Evolutionary conservation across 345 rosid species (phyloP).

Genomic region (Salix purpurea): DNA sequence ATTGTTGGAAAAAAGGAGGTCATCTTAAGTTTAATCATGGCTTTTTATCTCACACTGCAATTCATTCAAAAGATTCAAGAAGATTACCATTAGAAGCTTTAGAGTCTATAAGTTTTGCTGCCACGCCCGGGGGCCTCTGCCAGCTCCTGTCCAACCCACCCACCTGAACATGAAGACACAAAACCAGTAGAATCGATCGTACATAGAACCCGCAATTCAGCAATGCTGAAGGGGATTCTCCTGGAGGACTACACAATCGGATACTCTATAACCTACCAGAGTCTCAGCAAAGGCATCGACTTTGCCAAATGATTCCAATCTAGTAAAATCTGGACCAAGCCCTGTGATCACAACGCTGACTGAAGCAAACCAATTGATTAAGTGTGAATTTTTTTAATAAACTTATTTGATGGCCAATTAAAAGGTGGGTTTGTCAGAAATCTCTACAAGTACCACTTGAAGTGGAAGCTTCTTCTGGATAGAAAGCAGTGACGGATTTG

Average conservation of each 20-base stretch:
- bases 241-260: background rate
- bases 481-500: constrained; percentile 84
- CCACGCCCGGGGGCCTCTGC: constrained; percentile 78
- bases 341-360: constrained; percentile 75
- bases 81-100: constrained; percentile 60
- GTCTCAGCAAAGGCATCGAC: constrained; percentile 88
- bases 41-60: background rate
- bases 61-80: background rate
- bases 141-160: constrained; percentile 95
- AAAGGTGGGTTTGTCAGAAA: constrained; percentile 1
- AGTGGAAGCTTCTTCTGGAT: constrained; percentile 50
- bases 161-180: constrained; percentile 34
- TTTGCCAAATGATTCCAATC: constrained; percentile 90
- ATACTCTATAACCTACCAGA: constrained; percentile 39
- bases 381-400: background rate
- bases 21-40: background rate
- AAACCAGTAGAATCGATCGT: background rate
- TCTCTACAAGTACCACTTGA: constrained; percentile 49
- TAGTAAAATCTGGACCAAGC: constrained; percentile 85
- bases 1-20: background rate
- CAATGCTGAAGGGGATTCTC: background rate
- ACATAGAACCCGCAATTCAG: background rate
- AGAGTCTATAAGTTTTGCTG: constrained; percentile 68
- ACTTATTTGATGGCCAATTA: background rate
- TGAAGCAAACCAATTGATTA: constrained; percentile 16